Evolutionary conservation across 1,139 yeast species (phyloP).

Genomic region (Magnusiomyces tetraspermus): DNA sequence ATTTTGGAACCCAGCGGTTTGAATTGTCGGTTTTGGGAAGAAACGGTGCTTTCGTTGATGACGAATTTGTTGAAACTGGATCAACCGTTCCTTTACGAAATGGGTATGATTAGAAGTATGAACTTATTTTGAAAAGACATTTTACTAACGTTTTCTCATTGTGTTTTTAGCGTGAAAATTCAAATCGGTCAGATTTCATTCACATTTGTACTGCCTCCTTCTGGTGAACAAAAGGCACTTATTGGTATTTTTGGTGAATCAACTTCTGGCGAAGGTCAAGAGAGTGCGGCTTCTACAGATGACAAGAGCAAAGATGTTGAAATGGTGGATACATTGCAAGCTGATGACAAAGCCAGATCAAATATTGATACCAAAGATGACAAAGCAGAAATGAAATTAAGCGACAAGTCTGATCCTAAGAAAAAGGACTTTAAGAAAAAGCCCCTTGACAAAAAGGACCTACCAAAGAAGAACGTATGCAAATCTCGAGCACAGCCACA

Average conservation of each 20-base stretch:
- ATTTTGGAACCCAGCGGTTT: slow-evolving; percentile 88
- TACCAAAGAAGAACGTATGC: neutral
- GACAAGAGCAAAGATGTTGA: neutral
- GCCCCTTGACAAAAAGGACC: neutral
- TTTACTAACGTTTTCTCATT: neutral
- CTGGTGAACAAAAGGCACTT: slow-evolving; percentile 13
- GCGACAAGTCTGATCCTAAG: neutral
- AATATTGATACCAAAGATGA: neutral
- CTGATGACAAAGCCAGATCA: neutral
- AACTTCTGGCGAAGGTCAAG: neutral
- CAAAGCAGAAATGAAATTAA: neutral
- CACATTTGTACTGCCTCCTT: slow-evolving; percentile 68
- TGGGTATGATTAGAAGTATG: slow-evolving; percentile 22
- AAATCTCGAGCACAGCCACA: slow-evolving; percentile 8
- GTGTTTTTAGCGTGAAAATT: slow-evolving; percentile 50
- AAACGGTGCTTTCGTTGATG: slow-evolving; percentile 94
- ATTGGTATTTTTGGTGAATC: neutral
- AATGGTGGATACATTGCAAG: neutral
- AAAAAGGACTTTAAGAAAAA: neutral
- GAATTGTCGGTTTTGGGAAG: slow-evolving; percentile 85
- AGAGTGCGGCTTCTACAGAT: neutral
- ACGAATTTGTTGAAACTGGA: slow-evolving; percentile 76
- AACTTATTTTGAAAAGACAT: neutral
- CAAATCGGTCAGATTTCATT: slow-evolving; percentile 92
- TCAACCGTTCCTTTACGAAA: slow-evolving; percentile 77